Evolutionary conservation across 2,329 filamentous ascomycete genomes (phyloP).

Genomic region (Nigrospora osmanthi): DNA sequence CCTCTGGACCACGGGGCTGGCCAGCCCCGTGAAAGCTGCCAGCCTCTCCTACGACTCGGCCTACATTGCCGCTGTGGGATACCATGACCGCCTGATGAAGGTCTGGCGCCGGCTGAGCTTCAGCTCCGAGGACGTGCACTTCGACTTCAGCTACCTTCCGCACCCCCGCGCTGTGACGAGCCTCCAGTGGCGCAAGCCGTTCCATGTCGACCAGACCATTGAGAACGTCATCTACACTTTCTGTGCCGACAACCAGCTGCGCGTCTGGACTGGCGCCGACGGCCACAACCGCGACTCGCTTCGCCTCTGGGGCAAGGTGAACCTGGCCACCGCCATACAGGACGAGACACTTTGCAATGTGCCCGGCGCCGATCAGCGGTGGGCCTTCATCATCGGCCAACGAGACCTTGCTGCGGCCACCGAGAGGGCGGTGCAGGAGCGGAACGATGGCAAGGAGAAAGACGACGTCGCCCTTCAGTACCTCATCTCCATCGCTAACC

Average conservation of each 20-base stretch:
- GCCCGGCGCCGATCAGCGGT: conserved; percentile 38
- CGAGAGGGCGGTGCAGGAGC: conserved; percentile 62
- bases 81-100: conserved; percentile 78
- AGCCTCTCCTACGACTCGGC: conserved; percentile 79
- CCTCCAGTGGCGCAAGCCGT: conserved; percentile 77
- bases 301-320: conserved; percentile 72
- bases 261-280: conserved; percentile 78
- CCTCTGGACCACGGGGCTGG: conserved; percentile 69
- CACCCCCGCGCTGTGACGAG: conserved; percentile 76
- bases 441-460: conserved; percentile 46
- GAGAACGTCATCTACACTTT: conserved; percentile 89
- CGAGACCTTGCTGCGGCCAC: conserved; percentile 72
- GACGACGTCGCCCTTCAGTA: conserved; percentile 72
- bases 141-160: conserved; percentile 85
- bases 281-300: conserved; percentile 63
- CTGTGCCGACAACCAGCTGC: conserved; percentile 70
- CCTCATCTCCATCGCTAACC: conserved; percentile 77
- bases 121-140: conserved; percentile 72
- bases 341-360: conserved; percentile 13
- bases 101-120: conserved; percentile 87
- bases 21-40: conserved; percentile 66
- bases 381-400: conserved; percentile 76
- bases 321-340: conserved; percentile 65
- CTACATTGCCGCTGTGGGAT: conserved; percentile 74
- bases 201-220: conserved; percentile 67